Conservation (phyloP, 2,329 filamentous ascomycete genomes). For the Botrytis pseudocinerea region DNA sequence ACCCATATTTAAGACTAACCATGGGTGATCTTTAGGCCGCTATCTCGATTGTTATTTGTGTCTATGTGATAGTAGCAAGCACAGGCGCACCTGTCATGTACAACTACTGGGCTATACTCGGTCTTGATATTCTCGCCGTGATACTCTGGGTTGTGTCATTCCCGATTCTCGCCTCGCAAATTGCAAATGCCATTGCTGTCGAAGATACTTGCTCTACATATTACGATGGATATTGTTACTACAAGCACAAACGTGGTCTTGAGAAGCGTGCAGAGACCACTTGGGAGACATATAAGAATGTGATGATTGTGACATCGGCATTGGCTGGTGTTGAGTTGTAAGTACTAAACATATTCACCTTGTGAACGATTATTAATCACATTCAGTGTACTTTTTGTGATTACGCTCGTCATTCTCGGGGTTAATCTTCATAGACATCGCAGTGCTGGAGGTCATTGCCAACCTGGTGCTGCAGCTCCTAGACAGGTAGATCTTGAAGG, state of each 20-base stretch:
- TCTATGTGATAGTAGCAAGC: slow-evolving; percentile 16
- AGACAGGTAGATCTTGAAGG: background rate
- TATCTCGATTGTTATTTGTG: slow-evolving; percentile 3
- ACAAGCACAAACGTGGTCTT: slow-evolving; percentile 11
- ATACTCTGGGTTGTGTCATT: slow-evolving; percentile 16
- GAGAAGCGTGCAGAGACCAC: slow-evolving; percentile 11
- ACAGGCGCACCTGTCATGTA: background rate
- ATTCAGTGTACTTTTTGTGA: slow-evolving; percentile 8
- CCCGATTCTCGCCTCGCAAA: slow-evolving; percentile 6
- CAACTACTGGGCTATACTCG: slow-evolving; percentile 22
- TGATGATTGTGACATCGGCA: slow-evolving; percentile 13
- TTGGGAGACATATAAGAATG: slow-evolving; percentile 4
- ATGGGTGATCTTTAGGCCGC: background rate
- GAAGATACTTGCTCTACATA: background rate
- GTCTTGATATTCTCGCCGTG: slow-evolving; percentile 11
- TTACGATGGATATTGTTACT: slow-evolving; percentile 7
- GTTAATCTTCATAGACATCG: slow-evolving; percentile 14
- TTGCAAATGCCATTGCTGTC: background rate
- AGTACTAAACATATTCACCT: background rate
- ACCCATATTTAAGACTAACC: background rate
- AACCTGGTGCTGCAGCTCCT: background rate
- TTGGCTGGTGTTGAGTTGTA: slow-evolving; percentile 15
- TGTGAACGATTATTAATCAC: background rate
- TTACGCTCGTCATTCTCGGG: background rate
- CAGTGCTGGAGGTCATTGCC: slow-evolving; percentile 13